Evolutionary conservation across 1,284 basidiomycete genomes (phyloP), one percentile per base, ranked within the genome.

Genomic region (Rhodotorula sp.): DNA sequence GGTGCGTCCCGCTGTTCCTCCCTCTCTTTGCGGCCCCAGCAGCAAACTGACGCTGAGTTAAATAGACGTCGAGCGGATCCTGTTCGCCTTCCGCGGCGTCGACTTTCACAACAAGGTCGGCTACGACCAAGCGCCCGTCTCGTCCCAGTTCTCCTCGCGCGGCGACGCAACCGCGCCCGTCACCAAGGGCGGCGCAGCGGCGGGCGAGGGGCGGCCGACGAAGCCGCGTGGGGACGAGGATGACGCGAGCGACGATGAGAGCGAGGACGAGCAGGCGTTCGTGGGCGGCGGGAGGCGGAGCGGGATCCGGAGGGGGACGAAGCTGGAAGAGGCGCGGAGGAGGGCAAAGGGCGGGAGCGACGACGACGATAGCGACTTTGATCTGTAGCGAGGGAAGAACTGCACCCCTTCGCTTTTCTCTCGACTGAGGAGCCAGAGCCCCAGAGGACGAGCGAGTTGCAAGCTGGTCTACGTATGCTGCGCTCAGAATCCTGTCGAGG

Each of bases 1-100:
- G 94, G 94, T 93, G 77, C 70, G 83, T 54, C 42, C 13, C 54
- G 1, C 7, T 34, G n/a, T 13, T 5, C 19, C 12, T 42, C 45
- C 41, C 16, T 16, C 23, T 49, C 23, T 21, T 52, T 19, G 7
- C 42, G n/a, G n/a, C 2, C 34, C 4, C 62, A 27, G 7, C 7
- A 19, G 45, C 34, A 34, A 1, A 42, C 48, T 27, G 23, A 34
- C 52, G 27, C 27, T 34, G 34, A 34, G n/a, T 8, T 2, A 25
- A 2, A 3, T 61, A 78, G 77, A 77, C 49, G 74, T 77, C 66
- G 77, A 78, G 60, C 68, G 76, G 16, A 68, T 78, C 53, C 61
- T 78, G 50, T 76, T 74, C 46, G 69, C 76, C 34, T 78, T 77
- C 73, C 73, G 76, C 27, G 73, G 72, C 10, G 72, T 77, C 70